Conservation (phyloP, 2,329 filamentous ascomycete species). For the Verticillium zaregamsianum region DNA sequence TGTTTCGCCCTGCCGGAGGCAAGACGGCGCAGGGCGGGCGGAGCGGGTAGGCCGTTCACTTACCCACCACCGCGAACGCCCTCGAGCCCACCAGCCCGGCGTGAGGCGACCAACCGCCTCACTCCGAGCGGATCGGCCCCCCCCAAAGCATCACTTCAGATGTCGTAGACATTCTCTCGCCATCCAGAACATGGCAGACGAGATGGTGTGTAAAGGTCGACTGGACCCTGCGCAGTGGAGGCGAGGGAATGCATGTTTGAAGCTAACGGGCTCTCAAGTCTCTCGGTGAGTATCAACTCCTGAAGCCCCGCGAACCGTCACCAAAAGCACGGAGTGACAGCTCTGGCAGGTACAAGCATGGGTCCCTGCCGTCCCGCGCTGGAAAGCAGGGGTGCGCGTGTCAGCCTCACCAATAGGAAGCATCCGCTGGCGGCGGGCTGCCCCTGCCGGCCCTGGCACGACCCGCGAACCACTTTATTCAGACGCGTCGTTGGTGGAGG, state of each 20-base stretch:
- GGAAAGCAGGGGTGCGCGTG: neutral
- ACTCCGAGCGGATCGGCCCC: neutral
- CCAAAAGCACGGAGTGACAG: neutral
- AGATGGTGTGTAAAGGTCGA: neutral
- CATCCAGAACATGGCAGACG: neutral
- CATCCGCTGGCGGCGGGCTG: neutral
- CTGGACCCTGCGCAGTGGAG: neutral
- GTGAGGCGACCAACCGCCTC: neutral
- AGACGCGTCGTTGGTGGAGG: slow-evolving; percentile 4
- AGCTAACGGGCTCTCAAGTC: neutral
- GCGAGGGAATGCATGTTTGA: slow-evolving; percentile 1
- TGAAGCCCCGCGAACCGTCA: neutral
- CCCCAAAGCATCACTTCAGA: neutral
- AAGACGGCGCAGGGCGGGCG: neutral
- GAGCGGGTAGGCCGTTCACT: neutral
- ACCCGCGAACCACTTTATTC: slow-evolving; percentile 4
- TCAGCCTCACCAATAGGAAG: neutral
- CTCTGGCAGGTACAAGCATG: neutral
- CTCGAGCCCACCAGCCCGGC: neutral
- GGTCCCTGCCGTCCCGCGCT: neutral
- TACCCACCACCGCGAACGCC: neutral
- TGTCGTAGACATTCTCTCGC: neutral
- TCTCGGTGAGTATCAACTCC: neutral
- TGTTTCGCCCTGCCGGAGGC: neutral
- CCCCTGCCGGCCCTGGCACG: neutral